Evolutionary conservation across 345 rosid species (phyloP).

Genomic region (Populus euphratica): DNA sequence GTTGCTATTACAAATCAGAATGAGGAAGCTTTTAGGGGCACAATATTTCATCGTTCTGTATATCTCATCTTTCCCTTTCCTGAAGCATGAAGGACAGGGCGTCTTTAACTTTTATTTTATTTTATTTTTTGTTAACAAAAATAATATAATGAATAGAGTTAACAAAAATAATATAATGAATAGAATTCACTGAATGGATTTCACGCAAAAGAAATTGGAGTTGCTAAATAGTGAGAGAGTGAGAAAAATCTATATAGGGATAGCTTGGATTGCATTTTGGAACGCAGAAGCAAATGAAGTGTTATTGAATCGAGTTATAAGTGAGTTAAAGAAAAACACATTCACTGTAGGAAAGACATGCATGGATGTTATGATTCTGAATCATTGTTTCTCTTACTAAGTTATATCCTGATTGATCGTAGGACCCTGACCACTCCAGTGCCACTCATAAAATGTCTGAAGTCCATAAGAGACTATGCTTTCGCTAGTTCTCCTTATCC

Average conservation of each 20-base stretch:
- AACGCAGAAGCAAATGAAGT: neutral
- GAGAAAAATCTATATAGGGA: neutral
- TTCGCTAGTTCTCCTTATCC: slow-evolving; percentile 78
- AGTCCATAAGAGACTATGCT: slow-evolving; percentile 67
- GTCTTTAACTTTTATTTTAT: neutral
- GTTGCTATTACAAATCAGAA: neutral
- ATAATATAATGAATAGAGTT: no score
- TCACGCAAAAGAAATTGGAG: neutral
- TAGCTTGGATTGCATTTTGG: neutral
- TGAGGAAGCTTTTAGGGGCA: neutral
- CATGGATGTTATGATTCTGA: neutral
- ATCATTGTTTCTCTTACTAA: neutral
- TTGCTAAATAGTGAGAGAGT: neutral
- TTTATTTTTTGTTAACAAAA: no score
- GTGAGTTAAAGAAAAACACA: neutral
- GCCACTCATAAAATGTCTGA: slow-evolving; percentile 58
- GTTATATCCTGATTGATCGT: neutral
- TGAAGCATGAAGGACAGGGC: neutral
- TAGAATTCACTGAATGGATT: neutral
- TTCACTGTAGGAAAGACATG: neutral
- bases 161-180: no score
- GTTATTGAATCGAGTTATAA: neutral
- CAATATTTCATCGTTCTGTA: neutral
- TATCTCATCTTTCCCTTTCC: neutral
- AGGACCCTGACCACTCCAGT: slow-evolving; percentile 93